These are phyloP conservation scores for Phaeosphaeriaceae sp. DNA, from an alignment of 2,329 filamentous ascomycete species.

Conservation along the genomic window DNA sequence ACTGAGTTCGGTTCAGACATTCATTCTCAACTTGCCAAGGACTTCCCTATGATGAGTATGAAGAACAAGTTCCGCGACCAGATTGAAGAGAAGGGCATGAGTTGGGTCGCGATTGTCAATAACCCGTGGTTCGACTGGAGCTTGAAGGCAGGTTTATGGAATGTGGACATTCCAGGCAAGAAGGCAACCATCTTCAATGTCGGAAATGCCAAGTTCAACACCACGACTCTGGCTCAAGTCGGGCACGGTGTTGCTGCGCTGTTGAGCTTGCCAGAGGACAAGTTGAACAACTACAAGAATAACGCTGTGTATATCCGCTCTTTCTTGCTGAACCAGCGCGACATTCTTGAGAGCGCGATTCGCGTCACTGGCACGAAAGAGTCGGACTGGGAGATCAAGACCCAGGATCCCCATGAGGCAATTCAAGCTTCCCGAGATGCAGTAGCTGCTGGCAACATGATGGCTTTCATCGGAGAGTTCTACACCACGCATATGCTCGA, in stretches of 20 bases:
- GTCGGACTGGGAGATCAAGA: slow-evolving; percentile 49
- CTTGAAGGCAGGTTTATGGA: slow-evolving; percentile 5
- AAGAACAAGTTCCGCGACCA: slow-evolving; percentile 16
- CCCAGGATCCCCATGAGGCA: slow-evolving; percentile 56
- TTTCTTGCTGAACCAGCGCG: slow-evolving; percentile 29
- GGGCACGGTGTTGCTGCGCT: slow-evolving; percentile 5
- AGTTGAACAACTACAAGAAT: slow-evolving; percentile 24
- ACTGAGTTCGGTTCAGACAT: slow-evolving; percentile 14
- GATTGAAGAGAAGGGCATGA: slow-evolving; percentile 10
- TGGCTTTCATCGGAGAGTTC: slow-evolving; percentile 52
- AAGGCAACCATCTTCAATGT: slow-evolving; percentile 9
- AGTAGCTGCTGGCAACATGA: slow-evolving; percentile 53
- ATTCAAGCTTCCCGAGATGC: slow-evolving; percentile 57
- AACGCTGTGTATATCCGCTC: slow-evolving; percentile 39
- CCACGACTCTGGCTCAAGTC: slow-evolving; percentile 10
- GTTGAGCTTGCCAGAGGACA: slow-evolving; percentile 9
- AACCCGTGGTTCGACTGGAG: slow-evolving; percentile 14
- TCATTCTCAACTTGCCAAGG: neutral
- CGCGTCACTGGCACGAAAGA: slow-evolving; percentile 10
- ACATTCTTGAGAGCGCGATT: slow-evolving; percentile 9
- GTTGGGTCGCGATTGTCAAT: slow-evolving; percentile 9
- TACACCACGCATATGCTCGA: slow-evolving; percentile 27
- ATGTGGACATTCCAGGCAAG: slow-evolving; percentile 5
- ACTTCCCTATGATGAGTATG: slow-evolving; percentile 2
- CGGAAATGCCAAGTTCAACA: slow-evolving; percentile 7